phyloP scores from a whole-genome alignment of 23 red algal genomes.

The Gracilaria vermiculophylla region DNA sequence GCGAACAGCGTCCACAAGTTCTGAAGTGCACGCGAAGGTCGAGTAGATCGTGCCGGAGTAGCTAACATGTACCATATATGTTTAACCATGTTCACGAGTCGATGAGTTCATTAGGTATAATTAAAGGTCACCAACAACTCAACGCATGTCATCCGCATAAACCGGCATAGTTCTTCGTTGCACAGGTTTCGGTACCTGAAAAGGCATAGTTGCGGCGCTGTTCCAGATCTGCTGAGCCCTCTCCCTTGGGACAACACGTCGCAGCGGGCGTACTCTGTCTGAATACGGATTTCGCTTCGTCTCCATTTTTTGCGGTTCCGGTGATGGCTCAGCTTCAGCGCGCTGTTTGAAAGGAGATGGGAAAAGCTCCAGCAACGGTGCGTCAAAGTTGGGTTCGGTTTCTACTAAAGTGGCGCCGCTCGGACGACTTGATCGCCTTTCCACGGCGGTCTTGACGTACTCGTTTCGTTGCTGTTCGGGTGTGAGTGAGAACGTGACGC shows the following conservation, averaged over 20 bases:
- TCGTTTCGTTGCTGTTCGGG: constrained; percentile 47
- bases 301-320: background rate
- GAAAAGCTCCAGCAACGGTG: constrained; percentile 10
- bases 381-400: background rate
- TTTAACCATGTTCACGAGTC: background rate
- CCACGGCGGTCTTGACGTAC: constrained; percentile 18
- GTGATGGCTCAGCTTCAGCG: background rate
- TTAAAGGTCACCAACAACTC: background rate
- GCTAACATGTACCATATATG: constrained; percentile 12
- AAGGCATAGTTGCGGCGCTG: background rate
- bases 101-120: background rate
- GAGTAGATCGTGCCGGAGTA: background rate
- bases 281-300: background rate
- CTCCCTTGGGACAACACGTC: background rate
- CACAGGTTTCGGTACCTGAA: background rate
- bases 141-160: constrained; percentile 17
- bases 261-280: background rate
- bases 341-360: constrained; percentile 2
- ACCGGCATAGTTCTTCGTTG: background rate
- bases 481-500: constrained; percentile 53
- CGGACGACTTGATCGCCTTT: background rate
- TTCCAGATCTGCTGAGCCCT: constrained; percentile 19
- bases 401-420: background rate
- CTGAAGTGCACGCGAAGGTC: background rate
- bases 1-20: background rate